Base-by-base conservation (phyloP, 169 alveolate genomes). In the Eimeria sp. region DNA sequence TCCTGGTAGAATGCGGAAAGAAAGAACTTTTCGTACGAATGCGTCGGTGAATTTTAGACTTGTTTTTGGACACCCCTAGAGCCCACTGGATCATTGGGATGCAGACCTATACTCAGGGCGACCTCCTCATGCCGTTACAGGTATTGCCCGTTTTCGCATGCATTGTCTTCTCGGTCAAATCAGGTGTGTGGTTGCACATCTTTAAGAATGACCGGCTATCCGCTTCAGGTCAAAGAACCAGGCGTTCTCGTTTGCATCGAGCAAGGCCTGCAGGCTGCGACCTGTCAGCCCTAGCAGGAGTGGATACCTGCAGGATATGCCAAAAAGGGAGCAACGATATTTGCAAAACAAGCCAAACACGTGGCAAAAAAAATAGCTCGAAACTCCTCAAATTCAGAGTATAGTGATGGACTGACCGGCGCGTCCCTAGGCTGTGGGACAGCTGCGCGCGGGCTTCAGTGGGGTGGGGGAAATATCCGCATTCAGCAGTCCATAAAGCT, bases 381-480 rank as follows among this genome's bases (percentile, higher is more conserved):
- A 78, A 78, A 30, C 6, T 6, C 33, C 40, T 13, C 8, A 14
- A 43, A 43, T 23, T 37, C 20, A 4, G 68, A 49, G 25, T 56
- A n/a, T 54, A n/a, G 49, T 23, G 66, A 4, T 78, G 88, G 88
- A 52, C 68, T 52, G 62, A 54, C 68, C 62, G 88, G 88, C 49
- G 66, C 62, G 46, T 8, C 88, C 9, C 68, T 68, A 78, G 88
- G 68, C 62, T 78, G 88, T 78, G 88, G 66, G 88, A 78, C 88
- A 78, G 88, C 49, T 78, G 52, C 88, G 49, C 46, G 49, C 4
- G 62, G 60, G 68, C 68, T 78, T 78, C 88, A 33, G 88, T 49
- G 88, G 46, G 66, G 88, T 46, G 88, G 66, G 66, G 88, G 83
- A 56, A 37, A 30, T 71, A 16, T 6, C 40, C 83, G 52, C 83